Conservation (phyloP, 2,329 filamentous ascomycete species). For the Rhinocladiella mackenziei region DNA sequence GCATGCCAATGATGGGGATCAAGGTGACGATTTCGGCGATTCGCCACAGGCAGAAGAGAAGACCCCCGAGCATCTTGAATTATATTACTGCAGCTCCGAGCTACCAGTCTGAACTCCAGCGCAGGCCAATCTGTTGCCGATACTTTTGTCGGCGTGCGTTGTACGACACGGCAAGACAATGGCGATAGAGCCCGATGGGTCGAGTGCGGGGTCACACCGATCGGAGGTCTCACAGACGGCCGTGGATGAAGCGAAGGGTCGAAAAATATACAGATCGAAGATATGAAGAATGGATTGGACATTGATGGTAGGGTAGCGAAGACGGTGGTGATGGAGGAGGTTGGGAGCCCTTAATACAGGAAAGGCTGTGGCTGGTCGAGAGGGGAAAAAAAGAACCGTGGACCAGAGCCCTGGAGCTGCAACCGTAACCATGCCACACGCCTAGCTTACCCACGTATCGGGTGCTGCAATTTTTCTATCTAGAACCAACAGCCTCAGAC, state of each 20-base stretch:
- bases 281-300: background rate
- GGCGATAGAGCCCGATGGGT: no score
- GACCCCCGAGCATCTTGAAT: constrained; percentile 47
- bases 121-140: constrained; percentile 2
- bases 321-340: constrained; percentile 2
- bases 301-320: background rate
- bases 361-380: background rate
- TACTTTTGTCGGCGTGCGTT: background rate
- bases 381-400: background rate
- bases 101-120: background rate
- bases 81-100: background rate
- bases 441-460: no score
- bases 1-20: constrained; percentile 61
- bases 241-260: constrained; percentile 1
- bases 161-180: background rate
- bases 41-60: constrained; percentile 61
- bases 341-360: constrained; percentile 4
- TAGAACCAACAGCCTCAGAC: no score
- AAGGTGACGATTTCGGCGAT: constrained; percentile 59
- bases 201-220: no score
- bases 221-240: no score
- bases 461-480: no score
- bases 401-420: no score
- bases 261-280: background rate
- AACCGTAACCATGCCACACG: no score